Evolutionary conservation across 1,139 yeast species (phyloP), one percentile per base, ranked within the genome.

Genomic region (Sugiyamaella japonica): DNA sequence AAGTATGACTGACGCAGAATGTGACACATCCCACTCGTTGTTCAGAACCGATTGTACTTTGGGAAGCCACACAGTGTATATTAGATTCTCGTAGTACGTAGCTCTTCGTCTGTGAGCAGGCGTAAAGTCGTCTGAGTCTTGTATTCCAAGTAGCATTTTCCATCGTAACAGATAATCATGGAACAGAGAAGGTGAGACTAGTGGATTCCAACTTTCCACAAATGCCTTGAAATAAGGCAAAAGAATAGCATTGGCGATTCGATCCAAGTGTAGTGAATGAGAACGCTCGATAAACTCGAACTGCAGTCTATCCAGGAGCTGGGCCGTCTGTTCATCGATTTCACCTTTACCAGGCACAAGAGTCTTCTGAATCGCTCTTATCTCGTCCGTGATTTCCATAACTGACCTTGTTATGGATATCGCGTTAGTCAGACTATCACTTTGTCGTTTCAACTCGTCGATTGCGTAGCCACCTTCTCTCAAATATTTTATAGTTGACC

Each of bases 201-300:
- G 56, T 0, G 78, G 76, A 45, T 72, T 65, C 81, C 82, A 78
- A 1, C 51, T 10, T 0, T 60, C 59, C 28, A 77, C 55, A 2
- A 65, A 52, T 1, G 50, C 39, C 5, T 56, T 53, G 8, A 73
- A 58, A 3, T 61, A 36, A 0, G 76, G 73, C 7, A 60, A 56
- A 2, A 76, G 20, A 1, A 25, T 32, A 0, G 74, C 63, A 1
- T 71, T 63, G 0, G 75, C 64, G 1, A 72, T 37, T 28, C 67
- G 68, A 32, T 69, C 67, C 9, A 69, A 52, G 2, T 53, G 53
- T 23, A 58, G 58, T 12, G 54, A 48, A 9, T 59, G 59, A 15
- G 59, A 49, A 39, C 65, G 66, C 13, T 52, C 56, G 2, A 61
- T 47, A 47, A 56, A 66, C 39, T 67, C 63, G 34, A 54, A 58